Base-by-base conservation (phyloP, 257 asterid species). In the Perilla frutescens region DNA sequence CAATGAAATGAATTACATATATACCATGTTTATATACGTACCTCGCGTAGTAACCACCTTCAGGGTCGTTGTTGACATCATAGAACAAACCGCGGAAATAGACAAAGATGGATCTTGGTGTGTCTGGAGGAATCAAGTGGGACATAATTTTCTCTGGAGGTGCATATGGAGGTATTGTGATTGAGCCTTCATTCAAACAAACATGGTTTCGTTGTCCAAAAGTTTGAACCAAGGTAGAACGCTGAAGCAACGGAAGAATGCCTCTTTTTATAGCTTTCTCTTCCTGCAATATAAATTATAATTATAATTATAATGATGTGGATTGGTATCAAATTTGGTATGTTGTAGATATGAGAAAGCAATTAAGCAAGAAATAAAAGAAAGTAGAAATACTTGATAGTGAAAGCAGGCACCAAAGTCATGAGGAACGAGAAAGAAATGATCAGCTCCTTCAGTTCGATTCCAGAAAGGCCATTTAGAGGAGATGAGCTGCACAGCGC, bases 1-100 rank as follows among this genome's bases (percentile, higher is more conserved):
- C 26, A 20, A 20, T 20, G 26, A 20, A 20, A 20, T 20, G 26
- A 20, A 20, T 1, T 20, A 20, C 26, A 20, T 20, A 20, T 1
- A 20, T 20, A 20, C 26, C 26, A 20, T 20, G 26, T 20, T 20
- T 8, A 40, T 40, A 66, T 31, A 53, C 60, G 63, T 80, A 91
- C 97, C 95, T 86, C n/a, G 96, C 96, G 64, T 91, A 91, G 76
- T 89, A 91, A 75, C 96, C 94, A 70, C 97, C 97, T 85, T 89
- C 94, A 2, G 93, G 96, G 67, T 91, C 96, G 64, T 91, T 91
- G 37, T 85, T 82, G 4, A 87, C 87, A 56, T 89, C 97, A 56
- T 89, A 89, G 77, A 91, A 89, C 85, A 89, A 70, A 70, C 97
- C 97, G 53, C 96, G 89, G 70, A 91, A 91, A 66, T 89, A 89